These are phyloP conservation scores for Petunia secreta DNA, from an alignment of 257 asterid species.

Conservation along the genomic window DNA sequence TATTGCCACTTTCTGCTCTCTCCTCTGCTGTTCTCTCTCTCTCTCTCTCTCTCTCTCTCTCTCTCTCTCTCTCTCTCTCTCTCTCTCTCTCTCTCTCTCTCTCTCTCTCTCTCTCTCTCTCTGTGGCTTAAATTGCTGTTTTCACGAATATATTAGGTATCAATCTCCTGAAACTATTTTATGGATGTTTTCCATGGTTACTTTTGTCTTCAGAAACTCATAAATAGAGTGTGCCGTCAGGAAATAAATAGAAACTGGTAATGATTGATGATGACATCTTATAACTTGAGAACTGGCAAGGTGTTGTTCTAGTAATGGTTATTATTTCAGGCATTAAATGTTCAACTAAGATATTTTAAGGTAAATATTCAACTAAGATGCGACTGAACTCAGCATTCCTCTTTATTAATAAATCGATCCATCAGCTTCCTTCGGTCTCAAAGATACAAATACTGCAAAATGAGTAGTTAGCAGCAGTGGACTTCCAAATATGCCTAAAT, in stretches of 20 bases:
- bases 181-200: not conserved
- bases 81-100: too few relatives aligned
- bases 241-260: not conserved
- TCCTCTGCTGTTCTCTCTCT: not conserved
- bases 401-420: not conserved
- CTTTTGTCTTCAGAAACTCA: not conserved
- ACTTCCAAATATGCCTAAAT: not conserved
- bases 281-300: conserved; percentile 19
- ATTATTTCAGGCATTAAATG: not conserved
- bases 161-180: not conserved
- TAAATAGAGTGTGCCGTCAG: not conserved
- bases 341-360: not conserved
- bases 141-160: conserved; percentile 2
- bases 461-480: conserved; percentile 3
- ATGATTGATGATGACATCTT: not conserved
- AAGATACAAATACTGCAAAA: not conserved
- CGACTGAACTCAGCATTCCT: not conserved
- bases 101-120: too few relatives aligned
- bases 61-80: too few relatives aligned
- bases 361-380: not conserved
- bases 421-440: not conserved
- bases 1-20: not conserved
- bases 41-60: too few relatives aligned
- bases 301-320: not conserved
- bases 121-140: not conserved